Evolutionary conservation across 805 yeast genomes (phyloP), one percentile per base, ranked within the genome.

Genomic region (Kuraishia capsulata): DNA sequence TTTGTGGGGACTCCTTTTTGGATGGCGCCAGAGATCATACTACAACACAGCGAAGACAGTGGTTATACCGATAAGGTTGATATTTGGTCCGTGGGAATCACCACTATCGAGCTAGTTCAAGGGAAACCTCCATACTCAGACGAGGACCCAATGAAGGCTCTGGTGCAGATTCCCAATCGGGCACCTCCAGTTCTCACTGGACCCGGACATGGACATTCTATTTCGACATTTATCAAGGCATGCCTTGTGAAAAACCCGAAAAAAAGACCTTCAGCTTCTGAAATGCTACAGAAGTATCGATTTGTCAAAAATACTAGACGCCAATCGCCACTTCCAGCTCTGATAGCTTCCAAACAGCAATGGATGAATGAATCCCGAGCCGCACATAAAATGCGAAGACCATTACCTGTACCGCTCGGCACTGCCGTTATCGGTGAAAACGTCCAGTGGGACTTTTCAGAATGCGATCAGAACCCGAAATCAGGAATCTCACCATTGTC

Each of bases 21-120:
- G 97, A 89, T 90, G 97, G 98, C 98, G 0, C 98, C 98, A 0
- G 98, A 92, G 56, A 83, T 90, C n/a, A 82, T 92, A 33, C 56
- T 66, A 4, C 55, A 71, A 39, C 36, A 37, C 34, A 56, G 61
- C 8, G 6, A 9, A 11, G 31, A 11, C 8, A 9, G 11, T 9
- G 95, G 92, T 1, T 88, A 92, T 56, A 72, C 84, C 52, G 83
- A 80, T 44, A 84, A 82, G 51, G 95, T 88, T 1, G 98, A 92
- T 54, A 84, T 92, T 38, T 92, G 98, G 98, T 87, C 96, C 0
- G 64, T 88, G 18, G 98, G 98, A 0, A 90, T 92, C 37, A 89
- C 97, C 0, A 77, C 85, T 1, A 82, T 85, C 50, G 98, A 92
- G 59, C 63, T 92, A 35, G 69, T 83, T 2, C 76, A 78, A 3